Conservation (phyloP, 2,329 filamentous ascomycete genomes). For the Aspergillus tubingensis region DNA sequence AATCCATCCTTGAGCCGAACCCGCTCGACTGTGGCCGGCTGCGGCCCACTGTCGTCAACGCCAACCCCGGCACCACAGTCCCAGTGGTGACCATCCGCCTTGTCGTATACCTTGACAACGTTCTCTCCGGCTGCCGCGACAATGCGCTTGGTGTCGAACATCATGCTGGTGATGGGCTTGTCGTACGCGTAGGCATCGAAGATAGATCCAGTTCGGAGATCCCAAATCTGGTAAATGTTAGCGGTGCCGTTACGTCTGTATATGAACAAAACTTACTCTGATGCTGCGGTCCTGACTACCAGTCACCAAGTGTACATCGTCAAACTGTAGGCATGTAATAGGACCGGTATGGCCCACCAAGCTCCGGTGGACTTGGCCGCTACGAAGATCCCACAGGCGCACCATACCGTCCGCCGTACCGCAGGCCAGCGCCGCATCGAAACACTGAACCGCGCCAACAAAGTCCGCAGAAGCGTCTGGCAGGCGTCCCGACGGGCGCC, state of each 20-base stretch:
- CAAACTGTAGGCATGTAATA: constrained; percentile 92
- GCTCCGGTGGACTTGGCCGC: constrained; percentile 94
- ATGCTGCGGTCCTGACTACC: constrained; percentile 91
- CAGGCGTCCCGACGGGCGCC: constrained; percentile 69
- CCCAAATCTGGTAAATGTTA: constrained; percentile 76
- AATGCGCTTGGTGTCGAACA: constrained; percentile 90
- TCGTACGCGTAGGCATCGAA: constrained; percentile 97
- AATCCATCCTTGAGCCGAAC: constrained; percentile 94
- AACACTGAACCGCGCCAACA: constrained; percentile 91
- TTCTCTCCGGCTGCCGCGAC: constrained; percentile 87
- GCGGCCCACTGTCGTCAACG: constrained; percentile 64
- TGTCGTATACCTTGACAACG: constrained; percentile 97
- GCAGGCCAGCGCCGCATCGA: constrained; percentile 91
- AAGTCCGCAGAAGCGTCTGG: constrained; percentile 77
- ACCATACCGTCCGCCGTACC: constrained; percentile 98
- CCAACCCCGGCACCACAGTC: constrained; percentile 84
- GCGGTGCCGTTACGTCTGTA: background rate
- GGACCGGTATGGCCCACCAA: constrained; percentile 93
- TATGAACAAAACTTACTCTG: constrained; percentile 64
- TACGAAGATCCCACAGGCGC: constrained; percentile 91
- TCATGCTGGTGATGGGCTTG: constrained; percentile 88
- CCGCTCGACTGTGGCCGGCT: constrained; percentile 72
- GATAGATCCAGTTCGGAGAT: constrained; percentile 92
- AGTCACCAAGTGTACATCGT: constrained; percentile 92
- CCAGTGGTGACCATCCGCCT: constrained; percentile 94